These are phyloP conservation scores for Ammopiptanthus mongolicus DNA, from an alignment of 306 rosid species.

Conservation along the genomic window DNA sequence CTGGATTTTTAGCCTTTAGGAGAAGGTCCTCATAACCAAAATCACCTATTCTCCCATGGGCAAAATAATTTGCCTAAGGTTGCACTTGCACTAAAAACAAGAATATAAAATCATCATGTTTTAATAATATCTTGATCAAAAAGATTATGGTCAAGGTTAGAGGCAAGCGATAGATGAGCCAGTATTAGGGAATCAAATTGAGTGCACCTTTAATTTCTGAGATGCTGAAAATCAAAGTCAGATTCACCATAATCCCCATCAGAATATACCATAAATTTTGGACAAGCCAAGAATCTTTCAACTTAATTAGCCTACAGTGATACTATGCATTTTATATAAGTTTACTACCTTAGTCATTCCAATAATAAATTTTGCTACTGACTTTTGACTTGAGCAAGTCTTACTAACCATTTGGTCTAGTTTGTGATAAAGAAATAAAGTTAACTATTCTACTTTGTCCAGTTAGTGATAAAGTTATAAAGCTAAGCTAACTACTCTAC, in stretches of 20 bases:
- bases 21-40: conserved; percentile 1
- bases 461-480: neutral
- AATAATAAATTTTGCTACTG: conserved; percentile 8
- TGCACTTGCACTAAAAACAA: neutral
- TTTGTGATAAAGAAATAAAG: neutral
- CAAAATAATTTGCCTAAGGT: conserved; percentile 11
- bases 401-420: neutral
- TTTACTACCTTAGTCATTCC: neutral
- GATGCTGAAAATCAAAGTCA: conserved; percentile 15
- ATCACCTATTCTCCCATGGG: neutral
- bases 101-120: neutral
- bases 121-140: neutral
- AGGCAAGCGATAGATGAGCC: neutral
- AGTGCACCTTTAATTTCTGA: conserved; percentile 7
- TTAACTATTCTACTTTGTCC: neutral
- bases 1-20: neutral
- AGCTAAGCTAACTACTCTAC: neutral
- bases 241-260: neutral
- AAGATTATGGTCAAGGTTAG: neutral
- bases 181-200: conserved; percentile 1
- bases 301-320: neutral
- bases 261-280: neutral
- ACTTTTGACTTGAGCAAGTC: conserved; percentile 5
- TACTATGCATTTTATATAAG: neutral
- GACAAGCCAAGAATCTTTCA: neutral